Evolutionary conservation across 2,329 filamentous ascomycete genomes (phyloP).

Genomic region (Zymoseptoria tritici): DNA sequence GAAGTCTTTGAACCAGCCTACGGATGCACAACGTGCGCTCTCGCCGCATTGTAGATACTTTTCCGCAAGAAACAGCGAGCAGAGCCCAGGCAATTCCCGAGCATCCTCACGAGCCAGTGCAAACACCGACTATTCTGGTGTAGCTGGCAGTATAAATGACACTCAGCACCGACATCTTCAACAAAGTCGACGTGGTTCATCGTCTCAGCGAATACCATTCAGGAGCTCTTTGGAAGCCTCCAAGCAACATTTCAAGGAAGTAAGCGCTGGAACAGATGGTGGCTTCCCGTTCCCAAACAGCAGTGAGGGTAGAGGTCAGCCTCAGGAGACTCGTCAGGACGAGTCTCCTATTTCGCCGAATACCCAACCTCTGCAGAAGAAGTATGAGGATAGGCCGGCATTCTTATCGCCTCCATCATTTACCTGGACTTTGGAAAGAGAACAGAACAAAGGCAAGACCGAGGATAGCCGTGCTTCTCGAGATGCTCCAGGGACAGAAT

Average conservation of each 20-base stretch:
- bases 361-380: background rate
- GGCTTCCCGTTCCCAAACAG: slow-evolving; percentile 10
- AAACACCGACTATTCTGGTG: background rate
- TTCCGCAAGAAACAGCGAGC: background rate
- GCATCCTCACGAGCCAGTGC: background rate
- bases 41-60: background rate
- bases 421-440: background rate
- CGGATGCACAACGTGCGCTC: background rate
- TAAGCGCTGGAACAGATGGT: slow-evolving; percentile 4
- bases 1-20: background rate
- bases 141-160: background rate
- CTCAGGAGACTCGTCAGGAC: too few species aligned
- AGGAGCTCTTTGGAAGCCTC: background rate
- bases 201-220: background rate
- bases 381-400: background rate
- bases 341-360: background rate
- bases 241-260: slow-evolving; percentile 1
- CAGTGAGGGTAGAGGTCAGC: background rate
- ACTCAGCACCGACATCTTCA: background rate
- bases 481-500: background rate
- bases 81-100: background rate
- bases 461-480: background rate
- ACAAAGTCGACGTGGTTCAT: background rate
- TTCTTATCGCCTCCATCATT: background rate
- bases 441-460: background rate